Percentiles rank a stretch among this genome's conserved stretches.
Evolutionary conservation across 2,329 filamentous ascomycete genomes (phyloP).

Genomic region (Talaromyces marneffei): DNA sequence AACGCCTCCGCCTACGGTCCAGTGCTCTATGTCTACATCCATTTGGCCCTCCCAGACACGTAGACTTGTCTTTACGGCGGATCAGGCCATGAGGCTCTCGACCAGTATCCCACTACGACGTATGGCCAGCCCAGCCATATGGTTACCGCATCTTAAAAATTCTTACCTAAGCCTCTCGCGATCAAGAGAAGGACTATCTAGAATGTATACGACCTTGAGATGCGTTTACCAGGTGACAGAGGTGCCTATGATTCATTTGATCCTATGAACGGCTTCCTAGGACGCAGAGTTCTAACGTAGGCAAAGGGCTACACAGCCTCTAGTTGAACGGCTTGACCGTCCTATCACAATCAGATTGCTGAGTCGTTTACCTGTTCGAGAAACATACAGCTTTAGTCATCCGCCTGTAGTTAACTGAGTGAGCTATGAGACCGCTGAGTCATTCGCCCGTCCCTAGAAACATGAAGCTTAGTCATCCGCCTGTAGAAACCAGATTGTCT

Average conservation of each 20-base stretch:
- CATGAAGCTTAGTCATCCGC: too few relatives aligned
- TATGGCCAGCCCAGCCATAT: not conserved
- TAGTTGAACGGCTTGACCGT: too few relatives aligned
- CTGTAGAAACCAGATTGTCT: too few relatives aligned
- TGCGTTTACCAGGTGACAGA: not conserved
- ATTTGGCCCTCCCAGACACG: not conserved
- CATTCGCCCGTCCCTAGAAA: too few relatives aligned
- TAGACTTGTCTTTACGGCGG: not conserved
- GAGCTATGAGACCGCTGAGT: too few relatives aligned
- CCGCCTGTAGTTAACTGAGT: too few relatives aligned
- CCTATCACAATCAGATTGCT: too few relatives aligned
- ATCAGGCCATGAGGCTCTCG: not conserved
- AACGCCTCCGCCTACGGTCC: not conserved
- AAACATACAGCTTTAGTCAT: too few relatives aligned
- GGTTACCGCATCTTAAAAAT: not conserved
- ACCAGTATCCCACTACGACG: not conserved
- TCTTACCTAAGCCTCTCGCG: not conserved
- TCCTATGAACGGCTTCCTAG: not conserved
- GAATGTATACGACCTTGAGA: not conserved
- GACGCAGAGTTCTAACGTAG: too few relatives aligned
- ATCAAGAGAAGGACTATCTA: not conserved
- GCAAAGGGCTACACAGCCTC: too few relatives aligned
- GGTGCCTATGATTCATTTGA: not conserved
- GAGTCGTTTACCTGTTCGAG: too few relatives aligned
- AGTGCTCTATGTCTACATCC: constrained; percentile 1